phyloP scores from a whole-genome alignment of 208 protist genomes.

The Novymonas esmeraldas region DNA sequence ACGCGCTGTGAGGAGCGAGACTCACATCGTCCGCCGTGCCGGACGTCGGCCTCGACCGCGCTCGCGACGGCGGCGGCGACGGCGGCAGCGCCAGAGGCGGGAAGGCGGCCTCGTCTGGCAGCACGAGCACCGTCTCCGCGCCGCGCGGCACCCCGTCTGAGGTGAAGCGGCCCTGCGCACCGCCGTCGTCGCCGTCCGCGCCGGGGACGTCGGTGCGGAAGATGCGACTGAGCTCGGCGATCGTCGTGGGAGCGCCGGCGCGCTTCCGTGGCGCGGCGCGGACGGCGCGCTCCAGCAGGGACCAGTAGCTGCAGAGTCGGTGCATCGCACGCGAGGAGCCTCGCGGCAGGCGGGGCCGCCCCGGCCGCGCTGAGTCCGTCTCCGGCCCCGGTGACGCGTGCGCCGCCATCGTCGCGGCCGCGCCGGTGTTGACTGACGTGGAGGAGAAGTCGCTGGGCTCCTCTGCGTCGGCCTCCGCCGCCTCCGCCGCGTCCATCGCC shows the following conservation, averaged over 20 bases:
- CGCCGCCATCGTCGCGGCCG: too few species aligned
- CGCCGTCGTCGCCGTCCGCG: background rate
- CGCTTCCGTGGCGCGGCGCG: conserved; percentile 23
- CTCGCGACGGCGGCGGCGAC: background rate
- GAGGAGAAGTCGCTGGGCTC: background rate
- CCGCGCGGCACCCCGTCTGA: conserved; percentile 21
- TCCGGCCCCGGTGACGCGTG: conserved; percentile 1
- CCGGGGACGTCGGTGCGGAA: conserved; percentile 1
- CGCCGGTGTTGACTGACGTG: background rate
- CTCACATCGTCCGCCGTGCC: background rate
- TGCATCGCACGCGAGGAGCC: conserved; percentile 21
- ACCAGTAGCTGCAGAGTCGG: conserved; percentile 45
- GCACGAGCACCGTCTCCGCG: conserved; percentile 26
- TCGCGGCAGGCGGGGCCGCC: conserved; percentile 15
- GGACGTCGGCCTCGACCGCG: too few species aligned
- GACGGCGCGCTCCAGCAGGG: conserved; percentile 33
- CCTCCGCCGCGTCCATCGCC: conserved; percentile 2
- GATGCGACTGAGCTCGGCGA: conserved; percentile 16
- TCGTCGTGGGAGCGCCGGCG: conserved; percentile 23
- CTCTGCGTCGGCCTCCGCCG: conserved; percentile 7
- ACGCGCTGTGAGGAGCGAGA: background rate
- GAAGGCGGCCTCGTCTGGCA: conserved; percentile 22
- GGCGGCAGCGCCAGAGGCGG: conserved; percentile 14
- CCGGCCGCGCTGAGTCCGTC: background rate
- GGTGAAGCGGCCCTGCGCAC: conserved; percentile 4